Evolutionary conservation across 202 grass and related monocot genomes (phyloP).

Genomic region (Zoysia matrella): DNA sequence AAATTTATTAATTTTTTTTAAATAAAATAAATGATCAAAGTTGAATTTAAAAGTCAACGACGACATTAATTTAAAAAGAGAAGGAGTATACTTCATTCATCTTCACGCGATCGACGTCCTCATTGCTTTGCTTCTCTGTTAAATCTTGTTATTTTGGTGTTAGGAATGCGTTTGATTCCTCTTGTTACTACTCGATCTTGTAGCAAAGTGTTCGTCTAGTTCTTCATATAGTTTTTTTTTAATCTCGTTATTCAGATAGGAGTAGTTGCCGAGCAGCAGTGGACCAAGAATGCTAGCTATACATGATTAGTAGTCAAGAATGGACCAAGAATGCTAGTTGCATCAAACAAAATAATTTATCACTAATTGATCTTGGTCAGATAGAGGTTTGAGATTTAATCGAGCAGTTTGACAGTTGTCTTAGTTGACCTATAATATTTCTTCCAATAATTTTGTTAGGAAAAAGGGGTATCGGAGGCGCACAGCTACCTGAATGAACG

Average conservation of each 20-base stretch:
- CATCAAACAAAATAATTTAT: neutral
- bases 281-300: constrained; percentile 23
- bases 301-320: neutral
- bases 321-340: too few relatives aligned
- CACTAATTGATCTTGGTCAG: constrained; percentile 6
- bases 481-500: neutral
- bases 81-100: neutral
- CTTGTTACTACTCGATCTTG: neutral
- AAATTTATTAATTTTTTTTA: too few relatives aligned
- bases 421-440: neutral
- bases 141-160: neutral
- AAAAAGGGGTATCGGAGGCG: neutral
- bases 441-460: neutral
- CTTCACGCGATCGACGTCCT: constrained; percentile 7
- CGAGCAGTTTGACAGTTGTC: constrained; percentile 3
- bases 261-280: neutral
- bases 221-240: neutral
- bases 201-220: neutral
- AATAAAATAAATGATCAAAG: too few relatives aligned
- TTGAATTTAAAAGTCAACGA: too few relatives aligned
- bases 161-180: neutral
- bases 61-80: too few relatives aligned
- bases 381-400: neutral
- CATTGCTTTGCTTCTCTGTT: constrained; percentile 32
- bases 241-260: too few relatives aligned